These are phyloP conservation scores for Hanseniaspora thailandica DNA, from an alignment of 805 yeast species.

Conservation along the genomic window DNA sequence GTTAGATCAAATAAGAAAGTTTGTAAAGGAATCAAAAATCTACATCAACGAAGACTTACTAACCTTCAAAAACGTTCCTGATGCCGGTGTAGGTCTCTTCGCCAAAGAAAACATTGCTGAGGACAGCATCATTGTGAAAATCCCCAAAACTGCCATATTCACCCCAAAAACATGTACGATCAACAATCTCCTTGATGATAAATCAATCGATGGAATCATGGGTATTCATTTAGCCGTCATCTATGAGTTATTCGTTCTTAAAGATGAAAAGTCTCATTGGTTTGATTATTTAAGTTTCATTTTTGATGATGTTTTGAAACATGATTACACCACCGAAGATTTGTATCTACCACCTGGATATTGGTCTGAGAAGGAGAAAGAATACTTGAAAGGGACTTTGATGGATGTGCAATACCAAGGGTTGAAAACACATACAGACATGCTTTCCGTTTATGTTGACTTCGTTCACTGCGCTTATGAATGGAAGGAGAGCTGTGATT, in stretches of 20 bases:
- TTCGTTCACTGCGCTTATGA: conserved; percentile 28
- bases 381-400: conserved; percentile 42
- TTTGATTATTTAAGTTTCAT: conserved; percentile 48
- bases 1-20: conserved; percentile 30
- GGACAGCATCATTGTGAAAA: conserved; percentile 38
- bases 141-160: conserved; percentile 51
- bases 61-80: conserved; percentile 33
- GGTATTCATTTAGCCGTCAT: conserved; percentile 58
- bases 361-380: conserved; percentile 46
- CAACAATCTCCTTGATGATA: conserved; percentile 55
- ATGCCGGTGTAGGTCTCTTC: conserved; percentile 69
- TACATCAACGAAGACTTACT: conserved; percentile 40
- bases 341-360: conserved; percentile 48
- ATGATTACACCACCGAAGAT: conserved; percentile 19
- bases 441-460: conserved; percentile 31
- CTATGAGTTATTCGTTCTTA: conserved; percentile 48
- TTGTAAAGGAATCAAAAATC: conserved; percentile 47
- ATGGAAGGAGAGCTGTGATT: conserved; percentile 26
- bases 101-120: conserved; percentile 34
- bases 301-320: conserved; percentile 26
- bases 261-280: conserved; percentile 67
- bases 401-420: conserved; percentile 47
- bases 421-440: conserved; percentile 27
- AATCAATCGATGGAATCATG: conserved; percentile 48
- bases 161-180: conserved; percentile 50